Evolutionary conservation across 306 rosid species (phyloP), one percentile per base, ranked within the genome.

Genomic region (Carpinus viminea): DNA sequence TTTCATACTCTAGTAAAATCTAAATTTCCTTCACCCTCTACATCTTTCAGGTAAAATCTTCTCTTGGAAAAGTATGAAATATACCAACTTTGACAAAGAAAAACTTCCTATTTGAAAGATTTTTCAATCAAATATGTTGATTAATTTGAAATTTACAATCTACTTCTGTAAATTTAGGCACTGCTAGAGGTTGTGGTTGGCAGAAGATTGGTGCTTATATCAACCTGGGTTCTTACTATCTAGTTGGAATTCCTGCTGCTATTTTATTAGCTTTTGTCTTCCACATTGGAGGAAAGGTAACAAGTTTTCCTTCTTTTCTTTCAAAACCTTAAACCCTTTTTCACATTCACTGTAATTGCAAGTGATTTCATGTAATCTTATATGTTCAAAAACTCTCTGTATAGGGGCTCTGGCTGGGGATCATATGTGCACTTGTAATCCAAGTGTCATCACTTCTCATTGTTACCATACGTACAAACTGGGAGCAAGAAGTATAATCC

Each of bases 161-260:
- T 9, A 66, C 24, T 79, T 73, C 18, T 45, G 28, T 28, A 78
- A 70, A 81, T 74, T 68, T 77, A 93, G 97, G 97, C 24, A 85
- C 82, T 36, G 90, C 89, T 73, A 87, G 98, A 86, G 98, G 97
- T 60, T 91, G 98, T 73, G 98, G 97, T 43, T 84, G 91, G 98
- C 98, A 93, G 80, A 89, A 88, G 62, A 80, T 87, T 51, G 98
- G 98, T 76, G 94, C 98, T 51, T 84, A 47, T 66, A 80, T 93
- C 24, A 93, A 93, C 74, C 89, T 93, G 20, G 94, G 96, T 9
- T 80, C 94, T 21, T 93, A 91, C 81, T 93, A 93, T 51, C 41
- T 91, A 12, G 89, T 89, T 46, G 97, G 98, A 82, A 85, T 91
- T 80, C 94, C 97, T 17, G 61, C 74, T 54, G 91, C 97, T 73